Base-by-base conservation (phyloP, 768 basidiomycete species). In the Psilocybe tampanensis region DNA sequence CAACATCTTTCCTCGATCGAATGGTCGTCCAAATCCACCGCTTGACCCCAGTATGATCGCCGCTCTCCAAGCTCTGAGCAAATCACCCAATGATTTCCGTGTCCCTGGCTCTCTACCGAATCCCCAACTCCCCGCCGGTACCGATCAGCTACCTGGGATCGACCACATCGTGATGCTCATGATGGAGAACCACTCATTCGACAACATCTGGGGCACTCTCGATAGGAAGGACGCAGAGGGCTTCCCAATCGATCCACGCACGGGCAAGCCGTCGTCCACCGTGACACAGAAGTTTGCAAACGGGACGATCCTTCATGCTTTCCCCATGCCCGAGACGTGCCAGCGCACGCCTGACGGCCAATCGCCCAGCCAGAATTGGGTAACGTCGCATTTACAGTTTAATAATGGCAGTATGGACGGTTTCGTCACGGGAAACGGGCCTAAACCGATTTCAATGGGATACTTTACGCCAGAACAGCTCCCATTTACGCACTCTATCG, bases 321-420 rank as follows among this genome's bases (percentile, higher is more conserved):
- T 50, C 21, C 29, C 32, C 34, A 50, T 50, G 48, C 48, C 48
- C 7, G 33, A 50, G 32, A 50, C 48, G 8, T 50, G 48, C 21
- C 48, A 50, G 33, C 29, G 29, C 29, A 29, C 29, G 4, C 29
- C 29, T 29, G 29, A 29, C 9, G 32, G 48, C 19, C 33, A 29
- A 9, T 29, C 32, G 7, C 32, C 33, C 11, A 33, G 33, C 15
- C 48, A 50, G 19, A 29, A 50, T 18, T 50, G 48, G 48, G 33
- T 8, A 4, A 29, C 21, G 11, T 34, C 48, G 17, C 48, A 50
- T 36, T 13, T 50, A n/a, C 29, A 26, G 18, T 50, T 36, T 36
- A 50, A 50, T 36, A 50, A 50, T 50, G 48, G 48, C 11, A 34
- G 33, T 19, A 50, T 50, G 48, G 48, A 50, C 33, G 48, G 48